Evolutionary conservation across 306 rosid species (phyloP).

Genomic region (Benincasa hispida): DNA sequence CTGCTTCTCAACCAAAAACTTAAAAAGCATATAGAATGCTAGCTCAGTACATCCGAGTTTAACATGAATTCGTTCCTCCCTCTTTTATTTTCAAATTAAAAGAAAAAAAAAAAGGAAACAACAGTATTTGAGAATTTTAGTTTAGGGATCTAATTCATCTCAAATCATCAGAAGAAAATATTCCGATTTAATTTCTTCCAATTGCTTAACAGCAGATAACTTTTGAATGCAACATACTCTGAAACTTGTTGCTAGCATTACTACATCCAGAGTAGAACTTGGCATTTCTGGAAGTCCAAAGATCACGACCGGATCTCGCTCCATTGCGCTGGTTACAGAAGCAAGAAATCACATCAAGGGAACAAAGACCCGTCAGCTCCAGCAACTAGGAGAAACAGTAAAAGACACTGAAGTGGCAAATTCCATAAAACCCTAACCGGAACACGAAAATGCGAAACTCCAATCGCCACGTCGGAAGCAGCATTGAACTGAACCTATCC

Average conservation of each 20-base stretch:
- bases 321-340: slow-evolving; percentile 31
- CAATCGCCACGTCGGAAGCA: slow-evolving; percentile 24
- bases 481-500: slow-evolving; percentile 26
- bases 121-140: neutral
- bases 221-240: slow-evolving; percentile 26
- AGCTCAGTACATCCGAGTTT: neutral
- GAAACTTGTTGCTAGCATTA: slow-evolving; percentile 67
- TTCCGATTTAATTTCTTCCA: neutral
- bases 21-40: neutral
- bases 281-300: slow-evolving; percentile 68
- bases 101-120: neutral
- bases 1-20: neutral
- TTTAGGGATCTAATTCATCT: neutral
- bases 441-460: slow-evolving; percentile 32
- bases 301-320: slow-evolving; percentile 45
- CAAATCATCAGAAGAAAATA: neutral
- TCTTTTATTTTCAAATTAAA: neutral
- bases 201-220: neutral
- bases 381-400: neutral
- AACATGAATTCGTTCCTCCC: neutral
- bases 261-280: slow-evolving; percentile 65
- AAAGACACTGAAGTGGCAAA: neutral
- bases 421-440: slow-evolving; percentile 65
- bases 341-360: slow-evolving; percentile 4
- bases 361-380: slow-evolving; percentile 20